These are phyloP conservation scores for Quercus engelmannii DNA, from an alignment of 306 rosid genomes.

Conservation along the genomic window DNA sequence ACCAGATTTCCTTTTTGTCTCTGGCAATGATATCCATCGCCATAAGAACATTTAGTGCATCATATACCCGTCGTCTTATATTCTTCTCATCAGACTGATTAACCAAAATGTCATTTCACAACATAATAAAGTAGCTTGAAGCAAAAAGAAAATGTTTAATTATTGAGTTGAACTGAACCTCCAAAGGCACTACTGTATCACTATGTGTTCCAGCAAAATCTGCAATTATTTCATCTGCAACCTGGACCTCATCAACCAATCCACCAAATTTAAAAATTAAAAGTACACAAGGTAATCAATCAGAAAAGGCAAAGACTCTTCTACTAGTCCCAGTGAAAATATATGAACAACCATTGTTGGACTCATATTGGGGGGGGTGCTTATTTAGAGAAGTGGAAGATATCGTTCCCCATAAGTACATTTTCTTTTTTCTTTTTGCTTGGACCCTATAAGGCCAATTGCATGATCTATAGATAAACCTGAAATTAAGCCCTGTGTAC, in stretches of 20 bases:
- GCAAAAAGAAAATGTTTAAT: background rate
- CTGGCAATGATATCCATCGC: conserved; percentile 34
- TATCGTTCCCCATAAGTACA: background rate
- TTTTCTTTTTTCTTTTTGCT: background rate
- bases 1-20: conserved; percentile 33
- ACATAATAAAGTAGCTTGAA: background rate
- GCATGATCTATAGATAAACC: too few relatives aligned
- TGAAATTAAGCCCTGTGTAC: too few relatives aligned
- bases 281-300: background rate
- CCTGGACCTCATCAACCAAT: conserved; percentile 16
- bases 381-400: background rate
- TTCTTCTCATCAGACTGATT: conserved; percentile 32
- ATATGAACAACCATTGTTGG: background rate
- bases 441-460: background rate
- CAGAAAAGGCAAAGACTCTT: background rate
- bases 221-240: conserved; percentile 33
- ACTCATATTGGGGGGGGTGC: background rate
- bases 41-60: conserved; percentile 35
- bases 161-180: conserved; percentile 21
- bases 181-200: conserved; percentile 5
- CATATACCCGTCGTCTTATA: conserved; percentile 32
- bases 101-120: background rate
- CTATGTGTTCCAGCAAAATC: conserved; percentile 11
- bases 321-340: background rate
- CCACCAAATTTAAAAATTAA: background rate